Evolutionary conservation across 2,329 filamentous ascomycete genomes (phyloP).

Genomic region (Aspergillus calidoustus): DNA sequence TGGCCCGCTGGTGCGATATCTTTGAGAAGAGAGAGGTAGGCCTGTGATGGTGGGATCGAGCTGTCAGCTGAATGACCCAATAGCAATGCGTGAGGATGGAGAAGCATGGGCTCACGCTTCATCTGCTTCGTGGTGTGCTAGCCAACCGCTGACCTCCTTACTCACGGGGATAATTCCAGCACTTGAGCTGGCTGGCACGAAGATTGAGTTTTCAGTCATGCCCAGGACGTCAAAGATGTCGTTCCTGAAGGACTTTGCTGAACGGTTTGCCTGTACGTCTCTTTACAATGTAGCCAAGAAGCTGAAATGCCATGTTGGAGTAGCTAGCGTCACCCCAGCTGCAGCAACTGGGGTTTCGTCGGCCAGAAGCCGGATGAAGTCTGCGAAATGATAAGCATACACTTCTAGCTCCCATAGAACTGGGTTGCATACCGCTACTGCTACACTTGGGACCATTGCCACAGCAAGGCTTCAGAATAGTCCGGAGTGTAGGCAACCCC

Average conservation of each 20-base stretch:
- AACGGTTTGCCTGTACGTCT: conserved; percentile 1
- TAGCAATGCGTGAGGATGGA: not conserved
- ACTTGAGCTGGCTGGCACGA: not conserved
- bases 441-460: not conserved
- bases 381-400: not conserved
- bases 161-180: conserved; percentile 2
- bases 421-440: not conserved
- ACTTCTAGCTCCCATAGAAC: not conserved
- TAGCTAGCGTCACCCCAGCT: not conserved
- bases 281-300: not conserved
- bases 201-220: not conserved
- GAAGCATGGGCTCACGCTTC: not conserved
- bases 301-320: not conserved
- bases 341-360: not conserved
- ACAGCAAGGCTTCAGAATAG: not conserved
- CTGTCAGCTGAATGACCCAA: not conserved
- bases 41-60: conserved; percentile 8
- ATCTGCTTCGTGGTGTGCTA: not conserved
- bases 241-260: not conserved
- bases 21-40: conserved; percentile 40
- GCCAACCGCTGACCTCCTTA: conserved; percentile 7
- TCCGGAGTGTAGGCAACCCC: not conserved
- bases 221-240: not conserved
- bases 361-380: not conserved
- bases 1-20: conserved; percentile 45